Evolutionary conservation across 768 basidiomycete species (phyloP), one percentile per base, ranked within the genome.

Genomic region (Gymnopilus junonius): DNA sequence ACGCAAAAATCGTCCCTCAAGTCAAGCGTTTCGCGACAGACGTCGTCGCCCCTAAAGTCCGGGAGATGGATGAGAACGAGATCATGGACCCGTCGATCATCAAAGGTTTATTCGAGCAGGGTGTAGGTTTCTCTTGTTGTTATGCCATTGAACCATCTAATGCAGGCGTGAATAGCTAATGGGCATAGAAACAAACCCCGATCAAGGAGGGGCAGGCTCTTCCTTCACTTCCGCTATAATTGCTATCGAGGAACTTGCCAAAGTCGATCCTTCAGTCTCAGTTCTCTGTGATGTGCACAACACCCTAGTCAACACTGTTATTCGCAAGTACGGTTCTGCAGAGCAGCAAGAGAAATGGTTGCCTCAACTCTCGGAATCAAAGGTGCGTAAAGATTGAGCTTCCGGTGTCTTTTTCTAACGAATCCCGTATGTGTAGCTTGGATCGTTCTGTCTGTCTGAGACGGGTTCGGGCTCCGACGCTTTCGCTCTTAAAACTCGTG

Each of bases 261-360:
- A 93, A 71, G 82, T 98, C 37, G 97, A 99, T 74, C 94, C 97
- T 0, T 93, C 93, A 3, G 97, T 99, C 15, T 97, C 96, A 4
- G 97, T 99, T 27, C 79, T 97, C 75, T 96, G 94, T 67, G 97
- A 99, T 72, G 97, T 99, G 4, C 97, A 99, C 83, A 99, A 99
- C 75, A 99, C 97, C 12, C 88, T 99, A 39, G 94, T 98, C 66
- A 97, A 98, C 79, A 97, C 97, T 35, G 90, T 99, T 67, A 76
- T 99, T 69, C 87, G 97, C 61, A 87, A 87, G 69, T 92, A 97
- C 71, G 97, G 89, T 1, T 91, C 87, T 7, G 82, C 91, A 65
- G 91, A 89, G 69, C 91, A 99, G 71, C 85, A 95, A 74, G 89
- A 90, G 61, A 91, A 91, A 69, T 99, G 92, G 86, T 79, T 99